Evolutionary conservation across 2,329 filamentous ascomycete genomes (phyloP).

Genomic region (Paradendryphiella salina): DNA sequence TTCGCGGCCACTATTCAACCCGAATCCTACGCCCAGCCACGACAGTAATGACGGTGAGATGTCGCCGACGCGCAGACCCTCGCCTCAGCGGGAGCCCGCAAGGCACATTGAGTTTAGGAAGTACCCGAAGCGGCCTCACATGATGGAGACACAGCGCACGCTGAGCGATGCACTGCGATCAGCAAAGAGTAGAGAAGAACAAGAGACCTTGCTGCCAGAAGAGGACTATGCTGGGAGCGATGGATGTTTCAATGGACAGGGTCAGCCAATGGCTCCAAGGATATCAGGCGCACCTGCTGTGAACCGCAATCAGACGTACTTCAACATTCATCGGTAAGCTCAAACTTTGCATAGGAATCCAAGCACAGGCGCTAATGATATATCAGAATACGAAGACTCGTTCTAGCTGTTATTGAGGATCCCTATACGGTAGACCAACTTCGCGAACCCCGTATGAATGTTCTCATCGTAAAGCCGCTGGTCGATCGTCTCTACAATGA

Average conservation of each 20-base stretch:
- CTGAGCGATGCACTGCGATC: constrained; percentile 46
- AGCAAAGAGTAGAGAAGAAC: constrained; percentile 53
- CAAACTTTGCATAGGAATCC: background rate
- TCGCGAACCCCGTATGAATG: constrained; percentile 78
- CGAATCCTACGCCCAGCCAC: constrained; percentile 15
- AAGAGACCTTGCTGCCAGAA: constrained; percentile 53
- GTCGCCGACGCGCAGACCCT: constrained; percentile 28
- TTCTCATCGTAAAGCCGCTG: constrained; percentile 75
- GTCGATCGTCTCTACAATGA: constrained; percentile 82
- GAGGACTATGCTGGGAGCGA: constrained; percentile 52
- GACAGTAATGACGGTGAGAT: constrained; percentile 26
- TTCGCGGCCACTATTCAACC: constrained; percentile 22
- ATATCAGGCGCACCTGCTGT: constrained; percentile 55
- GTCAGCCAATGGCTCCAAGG: constrained; percentile 40
- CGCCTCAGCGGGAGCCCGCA: constrained; percentile 23
- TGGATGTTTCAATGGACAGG: constrained; percentile 49
- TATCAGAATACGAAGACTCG: constrained; percentile 48
- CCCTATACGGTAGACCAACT: constrained; percentile 75
- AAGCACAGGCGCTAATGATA: constrained; percentile 1
- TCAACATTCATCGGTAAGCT: constrained; percentile 68
- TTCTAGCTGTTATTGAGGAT: constrained; percentile 59
- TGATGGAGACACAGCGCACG: constrained; percentile 38
- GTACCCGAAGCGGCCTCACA: constrained; percentile 40
- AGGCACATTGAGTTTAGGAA: constrained; percentile 41
- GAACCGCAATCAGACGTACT: constrained; percentile 72